Percentiles rank a stretch among this genome's conserved stretches.
Conservation (phyloP, 352 stramenopile species). For the Phytophthora vignae region DNA sequence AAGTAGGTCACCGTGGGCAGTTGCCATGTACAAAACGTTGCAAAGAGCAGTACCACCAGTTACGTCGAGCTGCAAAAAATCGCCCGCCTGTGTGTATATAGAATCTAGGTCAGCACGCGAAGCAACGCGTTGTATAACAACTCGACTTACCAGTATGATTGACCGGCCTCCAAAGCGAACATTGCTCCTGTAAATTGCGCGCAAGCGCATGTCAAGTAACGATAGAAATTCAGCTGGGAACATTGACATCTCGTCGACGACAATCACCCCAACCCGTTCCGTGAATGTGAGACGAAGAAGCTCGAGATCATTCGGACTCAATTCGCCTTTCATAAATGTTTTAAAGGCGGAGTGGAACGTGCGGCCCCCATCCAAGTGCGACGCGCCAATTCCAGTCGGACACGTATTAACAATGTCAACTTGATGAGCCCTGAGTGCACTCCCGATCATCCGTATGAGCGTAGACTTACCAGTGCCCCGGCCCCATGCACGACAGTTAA, state of each 20-base stretch:
- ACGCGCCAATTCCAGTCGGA: conserved; percentile 21
- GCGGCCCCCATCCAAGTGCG: neutral
- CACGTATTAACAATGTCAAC: conserved; percentile 8
- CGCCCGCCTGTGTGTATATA: conserved; percentile 3
- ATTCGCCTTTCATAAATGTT: neutral
- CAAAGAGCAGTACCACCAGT: conserved; percentile 11
- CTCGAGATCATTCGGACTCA: conserved; percentile 19
- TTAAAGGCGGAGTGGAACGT: conserved; percentile 24
- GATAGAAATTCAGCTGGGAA: conserved; percentile 15
- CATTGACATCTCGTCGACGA: conserved; percentile 40
- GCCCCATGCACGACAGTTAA: conserved; percentile 8
- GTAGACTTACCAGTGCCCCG: conserved; percentile 17
- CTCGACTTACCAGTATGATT: conserved; percentile 7
- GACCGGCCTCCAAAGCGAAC: conserved; percentile 20
- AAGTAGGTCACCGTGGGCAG: neutral
- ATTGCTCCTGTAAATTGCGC: conserved; percentile 18
- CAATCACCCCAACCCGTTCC: conserved; percentile 20
- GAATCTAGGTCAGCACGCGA: too few relatives aligned
- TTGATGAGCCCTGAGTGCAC: neutral
- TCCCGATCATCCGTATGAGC: neutral
- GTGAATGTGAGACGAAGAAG: conserved; percentile 22
- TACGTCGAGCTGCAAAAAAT: conserved; percentile 25
- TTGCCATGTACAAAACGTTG: conserved; percentile 10
- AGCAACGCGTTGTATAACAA: too few relatives aligned
- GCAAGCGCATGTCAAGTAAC: conserved; percentile 20